phyloP scores from a whole-genome alignment of 495 filamentous ascomycete species.

The Schizothecium vesticola region DNA sequence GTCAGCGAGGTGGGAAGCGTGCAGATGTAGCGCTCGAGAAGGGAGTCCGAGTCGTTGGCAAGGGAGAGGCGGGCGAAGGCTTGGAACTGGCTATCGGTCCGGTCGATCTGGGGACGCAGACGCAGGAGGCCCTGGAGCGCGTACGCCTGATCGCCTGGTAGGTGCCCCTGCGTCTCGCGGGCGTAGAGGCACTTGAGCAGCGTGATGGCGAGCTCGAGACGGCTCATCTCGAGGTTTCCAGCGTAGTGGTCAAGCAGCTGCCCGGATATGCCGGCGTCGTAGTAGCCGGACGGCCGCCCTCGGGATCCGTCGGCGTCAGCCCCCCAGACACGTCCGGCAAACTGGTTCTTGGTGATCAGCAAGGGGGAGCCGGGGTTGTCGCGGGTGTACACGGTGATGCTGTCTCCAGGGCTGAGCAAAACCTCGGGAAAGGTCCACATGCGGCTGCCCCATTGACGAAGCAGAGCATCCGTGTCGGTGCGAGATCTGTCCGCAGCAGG shows the following conservation, averaged over 20 bases:
- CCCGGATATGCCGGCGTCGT: too few relatives aligned
- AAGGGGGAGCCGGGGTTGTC: not conserved
- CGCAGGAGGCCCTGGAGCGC: constrained; percentile 41
- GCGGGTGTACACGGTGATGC: constrained; percentile 1
- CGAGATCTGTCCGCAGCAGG: not conserved
- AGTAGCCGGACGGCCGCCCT: too few relatives aligned
- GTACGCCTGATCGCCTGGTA: constrained; percentile 37
- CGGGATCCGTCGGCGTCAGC: too few relatives aligned
- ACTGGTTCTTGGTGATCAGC: constrained; percentile 13
- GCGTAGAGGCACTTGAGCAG: constrained; percentile 10
- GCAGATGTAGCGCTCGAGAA: constrained; percentile 21
- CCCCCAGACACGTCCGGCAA: constrained; percentile 10
- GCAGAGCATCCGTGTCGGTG: constrained; percentile 4
- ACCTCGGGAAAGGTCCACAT: constrained; percentile 47
- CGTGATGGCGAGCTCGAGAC: constrained; percentile 18
- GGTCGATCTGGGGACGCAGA: constrained; percentile 28
- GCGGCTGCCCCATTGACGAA: constrained; percentile 35
- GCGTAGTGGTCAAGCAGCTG: constrained; percentile 20
- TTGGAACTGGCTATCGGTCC: constrained; percentile 39
- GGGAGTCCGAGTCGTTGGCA: constrained; percentile 23
- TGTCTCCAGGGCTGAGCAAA: constrained; percentile 30
- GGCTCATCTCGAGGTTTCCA: constrained; percentile 11
- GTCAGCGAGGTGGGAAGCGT: not conserved
- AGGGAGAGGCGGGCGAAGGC: constrained; percentile 37
- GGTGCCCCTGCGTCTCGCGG: constrained; percentile 1